A percentile compares a stretch with the other conserved stretches of the same genome.
Conservation (phyloP, 495 filamentous ascomycete species). For the Rusavskia elegans region DNA sequence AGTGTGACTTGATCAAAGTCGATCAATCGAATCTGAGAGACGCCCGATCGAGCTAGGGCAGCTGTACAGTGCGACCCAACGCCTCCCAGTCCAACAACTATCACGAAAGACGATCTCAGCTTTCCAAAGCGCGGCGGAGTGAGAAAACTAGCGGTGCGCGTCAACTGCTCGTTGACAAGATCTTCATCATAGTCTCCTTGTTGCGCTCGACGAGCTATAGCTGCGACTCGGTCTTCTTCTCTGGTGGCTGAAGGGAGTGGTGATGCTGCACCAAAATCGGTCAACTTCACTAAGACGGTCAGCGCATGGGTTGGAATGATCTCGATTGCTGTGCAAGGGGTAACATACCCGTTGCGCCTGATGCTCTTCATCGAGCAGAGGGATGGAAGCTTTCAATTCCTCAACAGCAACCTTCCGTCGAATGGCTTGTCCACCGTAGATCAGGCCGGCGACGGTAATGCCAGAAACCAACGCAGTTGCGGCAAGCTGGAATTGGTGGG, state of each 20-base stretch:
- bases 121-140: slow-evolving; percentile 61
- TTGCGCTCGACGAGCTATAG: slow-evolving; percentile 65
- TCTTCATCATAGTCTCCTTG: slow-evolving; percentile 89
- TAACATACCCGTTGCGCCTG: slow-evolving; percentile 23
- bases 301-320: slow-evolving; percentile 4
- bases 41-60: slow-evolving; percentile 77
- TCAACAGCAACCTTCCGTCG: slow-evolving; percentile 43
- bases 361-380: slow-evolving; percentile 30
- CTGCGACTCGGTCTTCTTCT: slow-evolving; percentile 63
- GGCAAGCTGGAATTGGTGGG: slow-evolving; percentile 48
- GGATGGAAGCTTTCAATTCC: slow-evolving; percentile 60
- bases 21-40: slow-evolving; percentile 71
- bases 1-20: slow-evolving; percentile 98
- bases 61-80: slow-evolving; percentile 85
- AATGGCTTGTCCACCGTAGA: slow-evolving; percentile 57
- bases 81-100: slow-evolving; percentile 85
- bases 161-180: slow-evolving; percentile 88
- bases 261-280: slow-evolving; percentile 55
- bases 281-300: slow-evolving; percentile 45
- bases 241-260: slow-evolving; percentile 35
- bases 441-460: slow-evolving; percentile 51
- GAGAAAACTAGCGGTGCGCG: slow-evolving; percentile 87
- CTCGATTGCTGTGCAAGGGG: background rate
- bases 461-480: slow-evolving; percentile 65
- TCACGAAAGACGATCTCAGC: slow-evolving; percentile 66